Conservation (phyloP, 2,329 filamentous ascomycete genomes). For the Calonectria hawksworthii region DNA sequence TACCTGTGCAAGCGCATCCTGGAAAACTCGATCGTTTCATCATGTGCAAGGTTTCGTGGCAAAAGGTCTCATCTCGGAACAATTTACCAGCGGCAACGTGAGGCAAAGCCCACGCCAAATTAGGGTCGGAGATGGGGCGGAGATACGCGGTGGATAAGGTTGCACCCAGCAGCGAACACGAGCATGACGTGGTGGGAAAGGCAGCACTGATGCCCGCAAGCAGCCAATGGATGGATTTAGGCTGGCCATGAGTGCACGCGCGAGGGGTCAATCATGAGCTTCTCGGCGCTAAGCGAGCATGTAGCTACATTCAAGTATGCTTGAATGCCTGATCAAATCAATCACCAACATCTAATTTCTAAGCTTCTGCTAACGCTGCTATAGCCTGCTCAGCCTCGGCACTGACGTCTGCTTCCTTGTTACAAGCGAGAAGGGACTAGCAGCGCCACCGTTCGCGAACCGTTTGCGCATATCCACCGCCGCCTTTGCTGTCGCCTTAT, state of each 20-base stretch:
- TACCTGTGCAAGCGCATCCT: neutral
- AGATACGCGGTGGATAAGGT: conserved; percentile 8
- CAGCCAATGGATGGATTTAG: neutral
- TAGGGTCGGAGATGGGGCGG: conserved; percentile 15
- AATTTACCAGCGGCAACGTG: neutral
- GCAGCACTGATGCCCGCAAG: neutral
- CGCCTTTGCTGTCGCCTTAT: neutral
- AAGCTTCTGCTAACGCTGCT: neutral
- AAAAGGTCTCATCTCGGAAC: neutral
- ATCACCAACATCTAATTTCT: neutral
- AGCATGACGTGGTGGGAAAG: neutral
- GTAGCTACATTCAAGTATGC: neutral
- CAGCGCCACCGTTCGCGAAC: neutral
- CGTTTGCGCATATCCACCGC: neutral
- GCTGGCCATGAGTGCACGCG: neutral
- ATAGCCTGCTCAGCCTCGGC: neutral
- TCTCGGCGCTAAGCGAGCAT: conserved; percentile 1
- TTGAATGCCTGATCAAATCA: neutral
- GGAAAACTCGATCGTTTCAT: neutral
- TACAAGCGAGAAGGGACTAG: neutral
- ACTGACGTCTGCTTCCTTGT: neutral
- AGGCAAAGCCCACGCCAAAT: neutral
- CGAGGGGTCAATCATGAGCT: neutral
- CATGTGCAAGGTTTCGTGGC: neutral
- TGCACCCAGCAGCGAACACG: neutral